Percentiles rank a stretch among this genome's conserved stretches.
Evolutionary conservation across 1,284 basidiomycete species (phyloP).

Genomic region (Microbotryum violaceum): DNA sequence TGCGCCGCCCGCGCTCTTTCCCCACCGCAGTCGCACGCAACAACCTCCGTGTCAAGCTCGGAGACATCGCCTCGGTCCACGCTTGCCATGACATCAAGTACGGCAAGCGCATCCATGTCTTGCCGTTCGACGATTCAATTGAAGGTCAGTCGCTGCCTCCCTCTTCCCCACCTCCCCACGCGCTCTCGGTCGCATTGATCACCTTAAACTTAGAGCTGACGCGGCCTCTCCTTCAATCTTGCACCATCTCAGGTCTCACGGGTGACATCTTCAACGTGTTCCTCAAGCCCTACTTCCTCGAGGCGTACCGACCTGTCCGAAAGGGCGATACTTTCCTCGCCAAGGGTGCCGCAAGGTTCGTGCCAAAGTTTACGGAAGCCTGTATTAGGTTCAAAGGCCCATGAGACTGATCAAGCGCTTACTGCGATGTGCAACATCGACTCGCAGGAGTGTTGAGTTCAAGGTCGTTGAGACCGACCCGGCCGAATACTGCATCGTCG

Average conservation of each 20-base stretch:
- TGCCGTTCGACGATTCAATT: slow-evolving; percentile 97
- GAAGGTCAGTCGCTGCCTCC: slow-evolving; percentile 54
- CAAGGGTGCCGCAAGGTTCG: slow-evolving; percentile 82
- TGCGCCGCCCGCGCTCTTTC: neutral
- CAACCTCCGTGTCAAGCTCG: slow-evolving; percentile 95
- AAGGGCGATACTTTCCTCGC: slow-evolving; percentile 99
- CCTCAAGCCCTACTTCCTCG: slow-evolving; percentile 98
- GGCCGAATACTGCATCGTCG: slow-evolving; percentile 91
- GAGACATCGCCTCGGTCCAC: slow-evolving; percentile 91
- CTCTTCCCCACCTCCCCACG: neutral
- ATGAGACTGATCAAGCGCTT: neutral
- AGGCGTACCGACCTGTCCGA: slow-evolving; percentile 88
- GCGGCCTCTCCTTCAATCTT: neutral
- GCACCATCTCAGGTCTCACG: slow-evolving; percentile 54
- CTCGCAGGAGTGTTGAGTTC: slow-evolving; percentile 71
- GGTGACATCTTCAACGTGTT: slow-evolving; percentile 99
- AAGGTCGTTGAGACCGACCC: slow-evolving; percentile 78
- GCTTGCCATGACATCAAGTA: slow-evolving; percentile 98
- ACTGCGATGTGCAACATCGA: neutral
- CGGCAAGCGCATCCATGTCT: slow-evolving; percentile 92
- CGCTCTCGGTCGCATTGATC: neutral
- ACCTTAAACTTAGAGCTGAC: neutral
- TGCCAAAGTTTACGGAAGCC: neutral
- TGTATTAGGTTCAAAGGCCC: neutral
- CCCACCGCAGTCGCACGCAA: slow-evolving; percentile 71